phyloP scores from a whole-genome alignment of 164 flowering plant species.

The Sextonia rubra region DNA sequence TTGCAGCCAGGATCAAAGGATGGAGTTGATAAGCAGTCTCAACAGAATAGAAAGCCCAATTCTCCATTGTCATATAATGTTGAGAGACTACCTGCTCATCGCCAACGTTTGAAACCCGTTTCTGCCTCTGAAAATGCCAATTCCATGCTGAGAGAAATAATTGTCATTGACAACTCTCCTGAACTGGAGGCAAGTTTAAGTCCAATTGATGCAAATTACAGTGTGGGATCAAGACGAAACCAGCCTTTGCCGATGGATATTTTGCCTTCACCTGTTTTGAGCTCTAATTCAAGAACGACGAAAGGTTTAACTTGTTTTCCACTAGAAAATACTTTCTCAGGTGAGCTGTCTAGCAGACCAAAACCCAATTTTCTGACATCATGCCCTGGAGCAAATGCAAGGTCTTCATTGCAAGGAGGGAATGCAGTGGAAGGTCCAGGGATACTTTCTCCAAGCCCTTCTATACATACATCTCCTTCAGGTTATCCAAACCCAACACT shows the following conservation, averaged over 20 bases:
- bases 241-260: conserved; percentile 18
- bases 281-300: conserved; percentile 11
- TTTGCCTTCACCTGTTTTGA: conserved; percentile 13
- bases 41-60: conserved; percentile 17
- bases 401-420: conserved; percentile 33
- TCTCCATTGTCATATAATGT: conserved; percentile 13
- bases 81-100: conserved; percentile 14
- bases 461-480: conserved; percentile 23
- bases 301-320: conserved; percentile 24
- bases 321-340: conserved; percentile 13
- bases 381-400: conserved; percentile 18
- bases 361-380: conserved; percentile 18
- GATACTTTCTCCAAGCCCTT: conserved; percentile 25
- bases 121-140: conserved; percentile 11
- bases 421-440: conserved; percentile 26
- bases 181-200: conserved; percentile 29
- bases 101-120: conserved; percentile 13
- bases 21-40: conserved; percentile 13
- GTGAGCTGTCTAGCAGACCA: conserved; percentile 17
- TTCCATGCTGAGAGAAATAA: conserved; percentile 37
- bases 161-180: conserved; percentile 50
- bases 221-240: conserved; percentile 16
- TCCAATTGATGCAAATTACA: neutral
- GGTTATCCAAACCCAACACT: conserved; percentile 29
- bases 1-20: conserved; percentile 14